Evolutionary conservation across 1,284 basidiomycete genomes (phyloP), one percentile per base, ranked within the genome.

Genomic region (Cryptococcus wingfieldii): DNA sequence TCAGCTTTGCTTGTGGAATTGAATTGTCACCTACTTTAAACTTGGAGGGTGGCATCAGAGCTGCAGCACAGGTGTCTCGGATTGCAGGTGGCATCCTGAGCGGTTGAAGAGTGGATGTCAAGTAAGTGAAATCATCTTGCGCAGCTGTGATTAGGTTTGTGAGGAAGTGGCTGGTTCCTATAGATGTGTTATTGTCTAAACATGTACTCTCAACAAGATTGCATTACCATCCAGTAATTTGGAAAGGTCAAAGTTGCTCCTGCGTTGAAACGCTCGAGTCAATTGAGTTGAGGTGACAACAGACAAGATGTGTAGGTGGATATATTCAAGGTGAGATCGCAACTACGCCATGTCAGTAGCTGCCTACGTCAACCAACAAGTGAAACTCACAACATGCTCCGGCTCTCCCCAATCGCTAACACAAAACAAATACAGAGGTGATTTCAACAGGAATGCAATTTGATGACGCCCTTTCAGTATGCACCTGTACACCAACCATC

Each of bases 401-500:
- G 94, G 92, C 75, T 96, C 93, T 28, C 89, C 88, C 89, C 90
- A 95, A 23, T 86, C 85, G 28, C 90, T 92, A 3, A 87, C 86
- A 64, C 88, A 93, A 19, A 88, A 90, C 65, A 95, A 89, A 75
- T 97, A 97, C 28, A 98, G 78, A 3, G 95, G 95, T 6, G 89
- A 74, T 44, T 90, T 85, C 47, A 94, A 81, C 6, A 94, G 73
- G 71, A 98, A 96, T 0, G 87, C 86, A 54, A 98, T 93, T 50
- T 68, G 88, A 86, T 64, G 92, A 86, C 60, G 82, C 85, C 56
- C 80, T 66, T 61, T 59, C 10, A 61, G 49, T 23, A 71, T 65
- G 19, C 45, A 53, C 23, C 25, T 46, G 5, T 38, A 9, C 37
- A 31, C 14, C 5, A 12, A 28, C 51, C 23, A 19, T 14, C 43